phyloP scores from a whole-genome alignment of 495 filamentous ascomycete species.

The Pseudomonodictys pantanalensis region DNA sequence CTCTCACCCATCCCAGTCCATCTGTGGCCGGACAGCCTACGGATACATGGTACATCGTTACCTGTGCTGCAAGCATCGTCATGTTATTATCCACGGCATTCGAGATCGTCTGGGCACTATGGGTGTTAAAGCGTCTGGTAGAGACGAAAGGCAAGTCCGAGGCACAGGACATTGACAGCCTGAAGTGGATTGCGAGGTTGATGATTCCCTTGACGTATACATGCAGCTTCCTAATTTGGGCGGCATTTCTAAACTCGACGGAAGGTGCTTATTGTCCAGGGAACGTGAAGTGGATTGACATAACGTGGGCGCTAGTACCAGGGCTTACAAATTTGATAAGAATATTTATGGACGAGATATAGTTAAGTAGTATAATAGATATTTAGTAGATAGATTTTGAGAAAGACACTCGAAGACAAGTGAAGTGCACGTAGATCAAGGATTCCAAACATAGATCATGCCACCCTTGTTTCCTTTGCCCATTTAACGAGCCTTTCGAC shows the following conservation, averaged over 20 bases:
- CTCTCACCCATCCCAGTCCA: background rate
- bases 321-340: background rate
- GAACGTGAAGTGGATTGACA: background rate
- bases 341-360: background rate
- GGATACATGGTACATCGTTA: background rate
- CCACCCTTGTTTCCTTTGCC: too few species aligned
- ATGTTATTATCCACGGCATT: background rate
- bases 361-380: too few species aligned
- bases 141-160: background rate
- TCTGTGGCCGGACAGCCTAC: background rate
- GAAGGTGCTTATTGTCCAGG: background rate
- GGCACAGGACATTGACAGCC: slow-evolving; percentile 1
- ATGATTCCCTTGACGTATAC: background rate
- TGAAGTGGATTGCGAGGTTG: background rate
- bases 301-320: background rate
- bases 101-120: slow-evolving; percentile 1
- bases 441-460: too few species aligned
- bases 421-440: too few species aligned
- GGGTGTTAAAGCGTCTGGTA: background rate
- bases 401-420: too few species aligned
- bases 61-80: background rate
- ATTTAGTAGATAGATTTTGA: too few species aligned
- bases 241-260: background rate
- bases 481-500: too few species aligned
- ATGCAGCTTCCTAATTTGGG: slow-evolving; percentile 1